Percentiles rank a stretch among this genome's conserved stretches.
Evolutionary conservation across 2,329 filamentous ascomycete species (phyloP).

Genomic region (Stromatinia cepivora): DNA sequence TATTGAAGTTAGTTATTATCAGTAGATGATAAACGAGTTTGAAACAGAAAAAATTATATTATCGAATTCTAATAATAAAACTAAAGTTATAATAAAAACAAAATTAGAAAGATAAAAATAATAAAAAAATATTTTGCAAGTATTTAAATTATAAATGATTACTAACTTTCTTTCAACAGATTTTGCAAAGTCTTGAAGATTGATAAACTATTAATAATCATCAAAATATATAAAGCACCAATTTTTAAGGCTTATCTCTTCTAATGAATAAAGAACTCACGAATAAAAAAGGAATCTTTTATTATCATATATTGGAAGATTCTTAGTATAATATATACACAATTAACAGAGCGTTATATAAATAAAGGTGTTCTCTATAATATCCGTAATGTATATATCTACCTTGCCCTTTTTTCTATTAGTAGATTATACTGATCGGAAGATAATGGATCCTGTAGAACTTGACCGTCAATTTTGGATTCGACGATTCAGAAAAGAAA

Average conservation of each 20-base stretch:
- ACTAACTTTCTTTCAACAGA: background rate
- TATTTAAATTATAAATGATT: background rate
- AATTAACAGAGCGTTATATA: background rate
- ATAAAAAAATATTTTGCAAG: constrained; percentile 28
- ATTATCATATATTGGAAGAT: background rate
- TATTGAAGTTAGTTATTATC: constrained; percentile 28
- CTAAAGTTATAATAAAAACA: constrained; percentile 30
- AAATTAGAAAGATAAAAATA: constrained; percentile 32
- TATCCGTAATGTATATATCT: background rate
- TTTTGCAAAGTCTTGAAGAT: background rate
- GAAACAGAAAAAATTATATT: constrained; percentile 26
- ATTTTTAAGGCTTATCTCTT: background rate
- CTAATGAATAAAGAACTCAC: background rate
- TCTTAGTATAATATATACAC: background rate
- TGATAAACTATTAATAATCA: background rate
- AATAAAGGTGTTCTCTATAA: background rate
- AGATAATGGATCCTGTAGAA: background rate
- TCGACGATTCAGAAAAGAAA: background rate
- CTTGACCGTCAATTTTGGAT: background rate
- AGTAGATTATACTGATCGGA: background rate
- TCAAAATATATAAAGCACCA: background rate
- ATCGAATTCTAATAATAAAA: constrained; percentile 30
- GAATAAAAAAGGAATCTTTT: background rate
- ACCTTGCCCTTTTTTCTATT: background rate
- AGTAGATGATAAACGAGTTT: constrained; percentile 4